Base-by-base conservation (phyloP, 768 basidiomycete genomes). In the Leccinellum albellum region DNA sequence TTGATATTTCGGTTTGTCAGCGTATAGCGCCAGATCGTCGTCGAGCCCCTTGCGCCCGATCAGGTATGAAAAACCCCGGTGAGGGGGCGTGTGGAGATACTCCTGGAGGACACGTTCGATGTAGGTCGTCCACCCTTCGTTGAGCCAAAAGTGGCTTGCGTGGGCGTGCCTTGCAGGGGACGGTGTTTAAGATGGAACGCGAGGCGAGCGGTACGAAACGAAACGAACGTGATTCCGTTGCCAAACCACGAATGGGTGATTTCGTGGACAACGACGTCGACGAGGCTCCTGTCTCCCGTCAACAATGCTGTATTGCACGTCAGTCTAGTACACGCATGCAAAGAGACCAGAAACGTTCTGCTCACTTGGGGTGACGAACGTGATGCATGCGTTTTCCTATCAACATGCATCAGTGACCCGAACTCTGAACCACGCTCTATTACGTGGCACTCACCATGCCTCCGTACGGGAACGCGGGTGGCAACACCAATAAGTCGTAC, bases 81-180 rank as follows among this genome's bases (percentile, higher is more conserved):
- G 85, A 0, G 86, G 84, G 17, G 89, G 84, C 0, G 88, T 82
- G 70, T 93, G 84, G 3, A 94, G 74, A 45, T 77, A 74, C 57
- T 85, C 78, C 49, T 85, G 84, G 52, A 96, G 76, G 6, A 96
- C 73, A 15, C 94, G 85, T 69, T 98, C 95, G 29, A 91, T 86
- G 67, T 94, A 98, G 0, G 91, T 94, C 31, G 95, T 97, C 88
- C 91, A 95, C 26, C 93, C 89, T 75, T 94, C 90, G 69, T 93
- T 94, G 37, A 94, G 82, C 89, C 90, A 92, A 74, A 91, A 92
- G 71, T 91, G 88, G 4, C 81, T 79, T 3, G 88, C 83, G 56
- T 91, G 67, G 1, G 86, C 84, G 51, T 89, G 87, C 0, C 86
- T 82, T 45, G 32, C 6, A 6, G 29, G 13, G 29, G 15, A 28